Base-by-base conservation (phyloP, 768 basidiomycete genomes). In the Termitomyces sp. region DNA sequence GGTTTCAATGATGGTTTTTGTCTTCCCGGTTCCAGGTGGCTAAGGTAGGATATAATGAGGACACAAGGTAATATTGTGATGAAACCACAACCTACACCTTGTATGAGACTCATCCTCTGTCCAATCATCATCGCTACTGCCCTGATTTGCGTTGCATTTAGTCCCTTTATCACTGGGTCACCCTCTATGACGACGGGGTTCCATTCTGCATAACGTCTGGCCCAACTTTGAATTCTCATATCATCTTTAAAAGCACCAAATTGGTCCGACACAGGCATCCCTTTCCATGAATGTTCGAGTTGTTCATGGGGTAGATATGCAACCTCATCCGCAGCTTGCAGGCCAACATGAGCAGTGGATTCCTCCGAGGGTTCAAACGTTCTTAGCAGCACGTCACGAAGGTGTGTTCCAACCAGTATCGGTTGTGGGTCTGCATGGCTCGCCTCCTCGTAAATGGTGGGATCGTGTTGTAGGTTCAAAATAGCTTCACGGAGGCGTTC, bases 21-120 rank as follows among this genome's bases (percentile, higher is more conserved):
- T 95, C 70, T 98, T 98, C 33, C 94, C 94, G 0, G 92, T 94
- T 20, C 93, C 93, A 18, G 92, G 93, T 38, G 93, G 91, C 89
- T 92, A 18, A 23, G 38, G 10, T 20, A 15, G 47, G 7, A 40
- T 22, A n/a, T 50, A 48, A 18, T 62, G 22, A 50, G 50, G 52
- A 54, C 11, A 31, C 45, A 52, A 25, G 11, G 18, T 16, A 41
- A 35, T 3, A 36, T 2, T 16, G 9, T 5, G 18, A 42, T 16
- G 18, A 45, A 44, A 43, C 44, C 25, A 20, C 6, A 15, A 74
- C 87, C 61, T 66, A 94, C 92, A 31, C 94, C 94, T 71, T 97
- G 94, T 18, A 97, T 82, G 25, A 97, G 74, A 64, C 89, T 88
- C 27, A 92, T 69, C 40, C 84, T 74, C 61, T 92, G 79, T 6